phyloP scores from a whole-genome alignment of 2,329 filamentous ascomycete genomes.

The Aspergillus melleus region DNA sequence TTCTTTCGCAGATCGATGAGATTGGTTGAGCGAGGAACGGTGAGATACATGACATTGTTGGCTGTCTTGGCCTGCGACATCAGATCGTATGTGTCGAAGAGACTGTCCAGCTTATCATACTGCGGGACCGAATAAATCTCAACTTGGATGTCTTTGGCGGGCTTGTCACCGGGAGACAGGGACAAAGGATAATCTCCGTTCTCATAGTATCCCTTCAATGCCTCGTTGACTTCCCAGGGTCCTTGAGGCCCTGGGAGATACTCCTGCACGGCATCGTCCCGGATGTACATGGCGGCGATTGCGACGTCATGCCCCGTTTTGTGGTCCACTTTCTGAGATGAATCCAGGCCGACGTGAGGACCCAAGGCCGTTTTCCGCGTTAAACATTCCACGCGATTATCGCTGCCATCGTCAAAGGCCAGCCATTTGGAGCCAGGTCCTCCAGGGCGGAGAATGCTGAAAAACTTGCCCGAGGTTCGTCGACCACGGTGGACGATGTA shows the following conservation, averaged over 20 bases:
- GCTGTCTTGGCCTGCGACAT: conserved; percentile 39
- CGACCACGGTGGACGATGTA: conserved; percentile 61
- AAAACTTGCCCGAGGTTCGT: conserved; percentile 60
- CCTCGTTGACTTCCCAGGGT: conserved; percentile 49
- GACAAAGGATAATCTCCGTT: conserved; percentile 23
- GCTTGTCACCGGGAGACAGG: conserved; percentile 13
- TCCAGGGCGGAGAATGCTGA: conserved; percentile 59
- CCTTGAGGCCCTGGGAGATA: conserved; percentile 45
- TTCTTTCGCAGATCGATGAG: conserved; percentile 40
- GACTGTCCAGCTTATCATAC: conserved; percentile 35
- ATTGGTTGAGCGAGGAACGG: conserved; percentile 33
- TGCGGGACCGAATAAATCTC: conserved; percentile 42
- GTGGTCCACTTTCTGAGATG: conserved; percentile 43
- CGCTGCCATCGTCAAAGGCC: conserved; percentile 57
- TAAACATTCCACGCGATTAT: conserved; percentile 57
- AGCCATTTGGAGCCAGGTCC: conserved; percentile 60
- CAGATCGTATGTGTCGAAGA: conserved; percentile 47
- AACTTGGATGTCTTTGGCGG: conserved; percentile 32
- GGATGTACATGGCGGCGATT: conserved; percentile 58
- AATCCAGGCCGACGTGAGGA: conserved; percentile 50
- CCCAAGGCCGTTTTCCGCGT: conserved; percentile 57
- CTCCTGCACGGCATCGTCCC: conserved; percentile 47
- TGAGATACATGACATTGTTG: conserved; percentile 38
- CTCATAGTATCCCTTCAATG: conserved; percentile 42
- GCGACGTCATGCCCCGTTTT: conserved; percentile 50